phyloP scores from a whole-genome alignment of 2,329 filamentous ascomycete species.

The Fusarium verrucosum region DNA sequence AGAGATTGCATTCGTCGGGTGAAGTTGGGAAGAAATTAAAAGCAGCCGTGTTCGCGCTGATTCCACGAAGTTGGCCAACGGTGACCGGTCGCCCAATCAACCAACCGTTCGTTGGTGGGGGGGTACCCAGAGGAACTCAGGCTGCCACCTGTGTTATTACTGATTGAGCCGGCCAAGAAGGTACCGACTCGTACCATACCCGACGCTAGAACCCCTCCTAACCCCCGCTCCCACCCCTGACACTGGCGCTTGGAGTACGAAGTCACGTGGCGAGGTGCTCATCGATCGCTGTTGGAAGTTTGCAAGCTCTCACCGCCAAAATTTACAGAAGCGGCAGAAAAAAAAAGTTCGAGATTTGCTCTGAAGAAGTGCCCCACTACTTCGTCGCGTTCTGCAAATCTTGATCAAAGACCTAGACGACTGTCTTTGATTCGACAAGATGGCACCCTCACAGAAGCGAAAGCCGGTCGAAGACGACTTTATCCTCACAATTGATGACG shows the following conservation, averaged over 20 bases:
- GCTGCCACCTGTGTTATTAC: slow-evolving; percentile 17
- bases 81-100: slow-evolving; percentile 46
- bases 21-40: slow-evolving; percentile 46
- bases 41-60: slow-evolving; percentile 40
- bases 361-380: slow-evolving; percentile 32
- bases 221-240: slow-evolving; percentile 14
- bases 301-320: slow-evolving; percentile 46
- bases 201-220: slow-evolving; percentile 21
- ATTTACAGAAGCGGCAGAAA: slow-evolving; percentile 48
- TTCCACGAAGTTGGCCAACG: slow-evolving; percentile 38
- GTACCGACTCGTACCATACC: slow-evolving; percentile 33
- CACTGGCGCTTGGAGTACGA: slow-evolving; percentile 4
- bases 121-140: slow-evolving; percentile 40
- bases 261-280: slow-evolving; percentile 30
- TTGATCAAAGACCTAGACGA: slow-evolving; percentile 17
- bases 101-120: slow-evolving; percentile 38
- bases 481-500: slow-evolving; percentile 67
- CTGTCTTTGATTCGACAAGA: slow-evolving; percentile 41
- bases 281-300: not conserved
- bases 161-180: slow-evolving; percentile 1
- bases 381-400: slow-evolving; percentile 34
- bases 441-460: slow-evolving; percentile 61
- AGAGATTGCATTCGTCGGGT: slow-evolving; percentile 40
- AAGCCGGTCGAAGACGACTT: slow-evolving; percentile 65
- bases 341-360: slow-evolving; percentile 42